A percentile compares a stretch with the other conserved stretches of the same genome.
These are phyloP conservation scores for Pythium dissotocum DNA, from an alignment of 352 stramenopile genomes.

Conservation along the genomic window DNA sequence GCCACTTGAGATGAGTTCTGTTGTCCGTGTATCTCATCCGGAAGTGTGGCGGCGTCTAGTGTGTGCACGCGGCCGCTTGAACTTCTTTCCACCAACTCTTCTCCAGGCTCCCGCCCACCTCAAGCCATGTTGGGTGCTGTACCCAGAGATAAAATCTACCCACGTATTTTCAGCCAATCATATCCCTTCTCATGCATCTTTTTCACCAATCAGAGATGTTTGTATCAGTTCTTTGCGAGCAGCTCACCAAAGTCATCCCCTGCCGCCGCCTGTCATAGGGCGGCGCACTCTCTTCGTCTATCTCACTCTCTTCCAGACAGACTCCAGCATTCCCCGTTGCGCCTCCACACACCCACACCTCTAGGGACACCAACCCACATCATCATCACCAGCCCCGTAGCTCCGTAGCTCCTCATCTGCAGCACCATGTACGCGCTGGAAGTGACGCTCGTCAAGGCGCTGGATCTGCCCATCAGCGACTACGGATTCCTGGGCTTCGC, in stretches of 20 bases:
- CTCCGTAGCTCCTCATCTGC: neutral
- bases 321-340: neutral
- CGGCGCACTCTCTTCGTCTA: neutral
- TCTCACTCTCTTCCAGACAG: neutral
- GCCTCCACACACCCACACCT: neutral
- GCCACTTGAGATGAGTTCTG: neutral
- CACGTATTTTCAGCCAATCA: neutral
- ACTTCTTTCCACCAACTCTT: neutral
- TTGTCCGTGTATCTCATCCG: no score
- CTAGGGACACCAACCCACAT: no score
- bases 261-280: neutral
- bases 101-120: neutral
- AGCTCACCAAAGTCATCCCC: neutral
- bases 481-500: slow-evolving; percentile 48
- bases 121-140: neutral
- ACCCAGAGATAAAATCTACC: neutral
- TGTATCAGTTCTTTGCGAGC: neutral
- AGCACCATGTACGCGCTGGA: slow-evolving; percentile 54
- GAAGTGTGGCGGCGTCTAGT: neutral
- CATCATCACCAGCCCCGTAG: no score
- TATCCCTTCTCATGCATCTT: neutral
- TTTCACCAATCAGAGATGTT: neutral
- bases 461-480: slow-evolving; percentile 71
- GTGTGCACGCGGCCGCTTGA: neutral
- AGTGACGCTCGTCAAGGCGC: slow-evolving; percentile 70